Percentiles rank a stretch among this genome's conserved stretches.
phyloP scores from a whole-genome alignment of 352 stramenopile genomes.

The Phytophthora hibernalis region DNA sequence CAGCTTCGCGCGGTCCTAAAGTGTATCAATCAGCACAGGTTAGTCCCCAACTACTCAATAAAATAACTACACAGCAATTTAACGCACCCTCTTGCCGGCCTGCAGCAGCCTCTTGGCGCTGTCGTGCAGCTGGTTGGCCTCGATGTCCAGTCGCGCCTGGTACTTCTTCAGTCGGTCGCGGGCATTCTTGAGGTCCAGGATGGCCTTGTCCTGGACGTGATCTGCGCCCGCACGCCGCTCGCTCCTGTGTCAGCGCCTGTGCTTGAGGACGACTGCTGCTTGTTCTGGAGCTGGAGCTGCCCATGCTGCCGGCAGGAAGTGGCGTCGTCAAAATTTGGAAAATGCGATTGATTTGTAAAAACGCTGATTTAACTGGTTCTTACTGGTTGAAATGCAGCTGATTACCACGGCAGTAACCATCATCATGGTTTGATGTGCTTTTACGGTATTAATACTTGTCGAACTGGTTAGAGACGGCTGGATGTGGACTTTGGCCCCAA shows the following conservation, averaged over 20 bases:
- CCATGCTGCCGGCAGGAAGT: conserved; percentile 39
- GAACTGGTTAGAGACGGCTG: conserved; percentile 51
- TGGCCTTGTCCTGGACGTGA: conserved; percentile 89
- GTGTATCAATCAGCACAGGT: no score
- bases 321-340: neutral
- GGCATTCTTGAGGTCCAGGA: conserved; percentile 92
- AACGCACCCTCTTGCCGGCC: conserved; percentile 65
- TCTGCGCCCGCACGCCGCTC: conserved; percentile 53
- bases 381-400: conserved; percentile 12
- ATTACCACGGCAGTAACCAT: conserved; percentile 7
- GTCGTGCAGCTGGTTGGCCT: conserved; percentile 80
- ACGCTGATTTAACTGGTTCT: conserved; percentile 3
- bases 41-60: no score
- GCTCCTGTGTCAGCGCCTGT: neutral
- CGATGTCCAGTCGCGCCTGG: conserved; percentile 80
- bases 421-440: conserved; percentile 15
- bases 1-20: conserved; percentile 83
- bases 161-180: conserved; percentile 88
- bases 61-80: no score
- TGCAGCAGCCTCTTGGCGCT: conserved; percentile 82
- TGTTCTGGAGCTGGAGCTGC: conserved; percentile 64
- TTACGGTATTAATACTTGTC: no score
- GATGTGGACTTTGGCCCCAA: conserved; percentile 39
- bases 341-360: conserved; percentile 32
- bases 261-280: conserved; percentile 29